Percentiles rank a stretch among this genome's conserved stretches.
Evolutionary conservation across 2,329 filamentous ascomycete genomes (phyloP).

Genomic region (Pseudogymnoascus sp.): DNA sequence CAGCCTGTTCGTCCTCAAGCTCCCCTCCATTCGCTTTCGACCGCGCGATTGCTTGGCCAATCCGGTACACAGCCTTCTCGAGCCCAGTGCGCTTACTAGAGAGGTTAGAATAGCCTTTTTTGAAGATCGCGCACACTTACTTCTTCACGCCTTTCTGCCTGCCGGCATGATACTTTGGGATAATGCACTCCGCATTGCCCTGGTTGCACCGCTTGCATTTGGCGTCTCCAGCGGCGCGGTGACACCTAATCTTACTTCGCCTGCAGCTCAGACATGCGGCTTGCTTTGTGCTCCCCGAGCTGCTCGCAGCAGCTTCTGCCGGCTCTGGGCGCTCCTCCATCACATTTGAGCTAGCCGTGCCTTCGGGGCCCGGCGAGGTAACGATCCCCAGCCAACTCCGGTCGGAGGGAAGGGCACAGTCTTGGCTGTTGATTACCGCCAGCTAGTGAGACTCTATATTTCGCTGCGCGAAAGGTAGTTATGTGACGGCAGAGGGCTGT

Average conservation of each 20-base stretch:
- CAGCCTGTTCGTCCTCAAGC: slow-evolving; percentile 36
- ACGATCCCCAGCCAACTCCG: background rate
- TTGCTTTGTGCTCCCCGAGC: slow-evolving; percentile 19
- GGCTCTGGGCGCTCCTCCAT: background rate
- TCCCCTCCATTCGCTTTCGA: slow-evolving; percentile 35
- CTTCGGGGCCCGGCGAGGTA: background rate
- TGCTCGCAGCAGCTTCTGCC: background rate
- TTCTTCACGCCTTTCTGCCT: slow-evolving; percentile 72
- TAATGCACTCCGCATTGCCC: slow-evolving; percentile 53
- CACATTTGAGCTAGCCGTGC: background rate
- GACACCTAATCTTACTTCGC: slow-evolving; percentile 62
- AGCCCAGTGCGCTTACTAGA: slow-evolving; percentile 64
- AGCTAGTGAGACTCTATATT: background rate
- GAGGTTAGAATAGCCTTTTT: slow-evolving; percentile 10
- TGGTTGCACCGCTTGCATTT: slow-evolving; percentile 56
- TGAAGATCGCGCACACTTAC: slow-evolving; percentile 35
- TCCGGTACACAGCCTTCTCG: slow-evolving; percentile 67
- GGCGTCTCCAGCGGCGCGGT: slow-evolving; percentile 43
- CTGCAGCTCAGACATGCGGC: slow-evolving; percentile 59
- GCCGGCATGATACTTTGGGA: slow-evolving; percentile 66
- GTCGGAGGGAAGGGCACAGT: background rate
- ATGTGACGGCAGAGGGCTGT: background rate
- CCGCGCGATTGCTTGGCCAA: slow-evolving; percentile 61
- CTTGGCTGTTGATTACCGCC: background rate
- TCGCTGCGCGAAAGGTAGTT: no score